Percentiles rank a stretch among this genome's conserved stretches.
Conservation (phyloP, 805 yeast species). For the Saccharomycopsis selenospora region DNA sequence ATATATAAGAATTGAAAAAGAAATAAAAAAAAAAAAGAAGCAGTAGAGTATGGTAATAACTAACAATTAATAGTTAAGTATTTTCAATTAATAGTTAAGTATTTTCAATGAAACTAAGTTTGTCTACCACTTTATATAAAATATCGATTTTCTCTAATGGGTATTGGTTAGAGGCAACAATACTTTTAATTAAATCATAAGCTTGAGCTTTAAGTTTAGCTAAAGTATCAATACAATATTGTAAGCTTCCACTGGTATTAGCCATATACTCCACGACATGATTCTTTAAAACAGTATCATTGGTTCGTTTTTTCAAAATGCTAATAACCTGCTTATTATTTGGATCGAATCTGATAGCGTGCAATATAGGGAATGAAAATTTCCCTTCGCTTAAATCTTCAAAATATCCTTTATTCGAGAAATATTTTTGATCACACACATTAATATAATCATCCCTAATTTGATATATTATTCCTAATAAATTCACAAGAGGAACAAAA, state of each 20-base stretch:
- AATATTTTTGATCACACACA: constrained; percentile 43
- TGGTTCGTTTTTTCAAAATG: constrained; percentile 47
- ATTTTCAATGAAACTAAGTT: neutral
- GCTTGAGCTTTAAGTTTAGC: constrained; percentile 26
- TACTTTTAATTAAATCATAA: constrained; percentile 22
- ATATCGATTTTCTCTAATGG: neutral
- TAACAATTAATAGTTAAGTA: too few relatives aligned
- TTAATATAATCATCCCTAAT: constrained; percentile 80
- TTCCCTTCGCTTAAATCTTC: constrained; percentile 91
- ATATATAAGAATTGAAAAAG: too few relatives aligned
- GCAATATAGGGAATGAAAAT: constrained; percentile 78
- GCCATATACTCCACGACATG: constrained; percentile 44
- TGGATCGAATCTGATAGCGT: constrained; percentile 39
- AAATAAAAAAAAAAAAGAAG: too few relatives aligned
- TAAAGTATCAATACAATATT: constrained; percentile 32
- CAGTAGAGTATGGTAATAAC: too few relatives aligned
- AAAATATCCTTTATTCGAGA: constrained; percentile 65
- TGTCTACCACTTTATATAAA: neutral
- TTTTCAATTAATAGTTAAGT: neutral
- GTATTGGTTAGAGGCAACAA: constrained; percentile 8
- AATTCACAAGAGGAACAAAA: constrained; percentile 57
- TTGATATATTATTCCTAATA: constrained; percentile 80
- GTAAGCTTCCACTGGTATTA: constrained; percentile 33
- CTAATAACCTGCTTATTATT: constrained; percentile 37
- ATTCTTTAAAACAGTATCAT: constrained; percentile 41